These are phyloP conservation scores for Priceomyces melissophilus DNA, from an alignment of 805 yeast species.

Conservation along the genomic window DNA sequence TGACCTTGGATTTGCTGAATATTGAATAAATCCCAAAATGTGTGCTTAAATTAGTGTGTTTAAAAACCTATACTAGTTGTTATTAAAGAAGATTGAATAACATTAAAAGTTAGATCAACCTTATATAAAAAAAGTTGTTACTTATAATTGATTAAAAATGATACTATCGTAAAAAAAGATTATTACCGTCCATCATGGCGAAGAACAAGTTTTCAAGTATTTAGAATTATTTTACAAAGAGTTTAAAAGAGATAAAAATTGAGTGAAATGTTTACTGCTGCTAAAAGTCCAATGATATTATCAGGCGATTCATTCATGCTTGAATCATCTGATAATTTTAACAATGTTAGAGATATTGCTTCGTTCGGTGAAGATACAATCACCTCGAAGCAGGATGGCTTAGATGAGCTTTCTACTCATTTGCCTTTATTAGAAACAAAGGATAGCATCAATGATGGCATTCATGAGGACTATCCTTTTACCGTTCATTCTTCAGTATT, in stretches of 20 bases:
- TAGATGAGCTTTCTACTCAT: conserved; percentile 24
- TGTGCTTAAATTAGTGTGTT: conserved; percentile 31
- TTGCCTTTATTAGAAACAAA: conserved; percentile 16
- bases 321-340: conserved; percentile 22
- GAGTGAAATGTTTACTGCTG: conserved; percentile 21
- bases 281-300: conserved; percentile 18
- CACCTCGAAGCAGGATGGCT: conserved; percentile 14
- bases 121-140: conserved; percentile 22
- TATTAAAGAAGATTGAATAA: conserved; percentile 9
- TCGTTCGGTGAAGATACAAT: conserved; percentile 5
- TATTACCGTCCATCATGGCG: conserved; percentile 32
- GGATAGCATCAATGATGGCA: not conserved
- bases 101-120: conserved; percentile 14
- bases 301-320: conserved; percentile 21
- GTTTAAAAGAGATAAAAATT: conserved; percentile 11
- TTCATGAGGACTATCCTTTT: conserved; percentile 31
- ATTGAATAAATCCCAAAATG: conserved; percentile 18
- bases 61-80: conserved; percentile 7
- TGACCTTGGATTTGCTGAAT: not conserved
- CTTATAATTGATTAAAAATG: conserved; percentile 17
- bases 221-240: not conserved
- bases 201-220: conserved; percentile 5
- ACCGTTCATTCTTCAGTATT: conserved; percentile 51
- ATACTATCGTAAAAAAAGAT: conserved; percentile 28
- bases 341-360: conserved; percentile 10